Evolutionary conservation across 2,329 filamentous ascomycete genomes (phyloP), one percentile per base, ranked within the genome.

Genomic region (Fulvia fulva): DNA sequence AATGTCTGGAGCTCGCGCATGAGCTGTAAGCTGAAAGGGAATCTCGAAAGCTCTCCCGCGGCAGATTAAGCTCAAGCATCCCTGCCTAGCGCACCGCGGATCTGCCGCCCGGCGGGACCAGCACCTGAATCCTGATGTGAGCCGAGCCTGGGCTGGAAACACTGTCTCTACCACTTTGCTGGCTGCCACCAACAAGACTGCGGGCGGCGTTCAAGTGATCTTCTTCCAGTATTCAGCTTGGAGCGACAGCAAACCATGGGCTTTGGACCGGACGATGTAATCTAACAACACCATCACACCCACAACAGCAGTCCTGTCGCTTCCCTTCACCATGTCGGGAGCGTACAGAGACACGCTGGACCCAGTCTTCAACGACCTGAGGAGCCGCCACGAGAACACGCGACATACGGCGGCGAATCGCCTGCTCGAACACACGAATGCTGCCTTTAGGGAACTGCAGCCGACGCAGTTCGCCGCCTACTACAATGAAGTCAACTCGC

Each of bases 401-500:
- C 68, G 68, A 32, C 66, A 67, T 32, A 64, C 62, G 57, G 70
- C 70, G 49, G 68, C 70, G 11, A 51, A 57, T 8, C 62, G 62
- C 21, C 64, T 72, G 54, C 62, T 65, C 53, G 69, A 71, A 41
- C 68, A 71, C 64, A 66, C 67, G 53, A 65, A 66, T 45, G 56
- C 67, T 4, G 68, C 69, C 59, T 68, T 67, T 47, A 67, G 70
- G 30, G 94, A 97, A 76, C 84, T 94, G 71, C 84, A 85, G 23
- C 83, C 88, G 54, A 91, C 94, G 70, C 86, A 88, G 63, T 97
- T 97, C 75, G 76, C 81, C 58, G 81, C 83, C 65, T 87, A 86
- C 73, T 89, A 89, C 72, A 84, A 83, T 69, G 79, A 84, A 57
- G 65, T 73, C 47, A 82, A 89, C 62, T 87, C 84, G 70, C 83